phyloP scores from a whole-genome alignment of 441 rosid genomes.

The Rhodomyrtus psidioides region DNA sequence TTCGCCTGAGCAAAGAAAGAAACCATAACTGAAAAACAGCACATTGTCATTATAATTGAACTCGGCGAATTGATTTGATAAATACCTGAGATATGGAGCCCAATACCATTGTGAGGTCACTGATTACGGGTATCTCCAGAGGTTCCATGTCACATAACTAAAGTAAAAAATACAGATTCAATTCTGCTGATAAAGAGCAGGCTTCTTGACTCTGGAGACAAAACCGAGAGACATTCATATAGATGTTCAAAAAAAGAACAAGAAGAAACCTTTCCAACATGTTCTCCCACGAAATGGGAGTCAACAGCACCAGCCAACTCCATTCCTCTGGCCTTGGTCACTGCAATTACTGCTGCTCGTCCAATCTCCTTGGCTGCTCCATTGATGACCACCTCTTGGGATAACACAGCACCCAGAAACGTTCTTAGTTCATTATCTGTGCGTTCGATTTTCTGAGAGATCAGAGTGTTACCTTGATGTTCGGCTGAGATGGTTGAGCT shows the following conservation, averaged over 20 bases:
- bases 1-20: constrained; percentile 41
- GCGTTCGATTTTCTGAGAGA: not conserved
- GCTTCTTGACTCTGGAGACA: not conserved
- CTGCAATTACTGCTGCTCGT: constrained; percentile 75
- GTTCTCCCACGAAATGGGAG: constrained; percentile 65
- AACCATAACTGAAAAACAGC: not conserved
- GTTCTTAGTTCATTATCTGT: not conserved
- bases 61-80: not conserved
- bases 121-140: constrained; percentile 71
- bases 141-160: constrained; percentile 81
- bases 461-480: constrained; percentile 47
- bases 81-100: constrained; percentile 91
- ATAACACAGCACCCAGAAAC: not conserved
- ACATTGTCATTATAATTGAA: not conserved
- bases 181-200: not conserved
- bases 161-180: not conserved
- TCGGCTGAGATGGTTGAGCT: constrained; percentile 56
- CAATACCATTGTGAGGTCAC: constrained; percentile 80
- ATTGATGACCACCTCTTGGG: constrained; percentile 52
- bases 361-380: constrained; percentile 95
- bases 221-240: not conserved
- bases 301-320: constrained; percentile 92
- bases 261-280: constrained; percentile 56
- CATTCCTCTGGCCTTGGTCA: constrained; percentile 84
- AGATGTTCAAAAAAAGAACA: not conserved